Conservation (phyloP, 2,329 filamentous ascomycete species). For the Epichloe festucae region DNA sequence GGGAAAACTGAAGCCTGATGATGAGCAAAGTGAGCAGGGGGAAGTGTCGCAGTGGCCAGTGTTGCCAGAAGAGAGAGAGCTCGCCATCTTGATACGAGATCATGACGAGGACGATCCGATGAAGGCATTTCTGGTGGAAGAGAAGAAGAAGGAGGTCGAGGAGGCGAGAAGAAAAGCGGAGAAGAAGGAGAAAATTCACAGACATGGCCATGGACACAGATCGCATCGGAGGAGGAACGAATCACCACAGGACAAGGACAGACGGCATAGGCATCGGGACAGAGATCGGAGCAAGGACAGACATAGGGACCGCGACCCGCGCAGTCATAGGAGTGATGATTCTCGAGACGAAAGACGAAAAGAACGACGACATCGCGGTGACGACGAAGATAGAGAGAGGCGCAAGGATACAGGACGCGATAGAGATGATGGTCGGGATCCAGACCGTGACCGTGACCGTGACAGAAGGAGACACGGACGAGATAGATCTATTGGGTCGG, state of each 20-base stretch:
- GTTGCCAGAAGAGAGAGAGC: constrained; percentile 70
- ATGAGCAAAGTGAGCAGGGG: constrained; percentile 34
- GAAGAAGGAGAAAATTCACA: constrained; percentile 34
- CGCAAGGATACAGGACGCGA: constrained; percentile 4
- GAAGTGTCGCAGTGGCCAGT: constrained; percentile 43
- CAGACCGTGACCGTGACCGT: constrained; percentile 1
- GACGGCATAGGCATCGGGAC: constrained; percentile 10
- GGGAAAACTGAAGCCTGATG: constrained; percentile 29
- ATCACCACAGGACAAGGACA: constrained; percentile 16
- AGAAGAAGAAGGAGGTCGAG: constrained; percentile 82
- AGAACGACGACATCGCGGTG: constrained; percentile 13
- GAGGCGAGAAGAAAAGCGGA: constrained; percentile 45
- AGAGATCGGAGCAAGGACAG: constrained; percentile 7
- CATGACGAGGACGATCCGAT: constrained; percentile 96
- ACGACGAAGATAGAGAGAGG: constrained; percentile 10
- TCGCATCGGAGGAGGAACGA: constrained; percentile 18
- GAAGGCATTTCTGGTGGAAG: constrained; percentile 79
- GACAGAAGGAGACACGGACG: constrained; percentile 15
- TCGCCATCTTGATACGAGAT: constrained; percentile 60
- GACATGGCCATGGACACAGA: constrained; percentile 24
- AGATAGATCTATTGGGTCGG: constrained; percentile 17
- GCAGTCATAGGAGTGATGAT: not conserved
- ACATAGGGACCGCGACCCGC: constrained; percentile 7
- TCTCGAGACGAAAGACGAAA: constrained; percentile 12
- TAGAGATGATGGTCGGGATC: constrained; percentile 14